Evolutionary conservation across 306 rosid species (phyloP), one percentile per base, ranked within the genome.

Genomic region (Urtica urens): DNA sequence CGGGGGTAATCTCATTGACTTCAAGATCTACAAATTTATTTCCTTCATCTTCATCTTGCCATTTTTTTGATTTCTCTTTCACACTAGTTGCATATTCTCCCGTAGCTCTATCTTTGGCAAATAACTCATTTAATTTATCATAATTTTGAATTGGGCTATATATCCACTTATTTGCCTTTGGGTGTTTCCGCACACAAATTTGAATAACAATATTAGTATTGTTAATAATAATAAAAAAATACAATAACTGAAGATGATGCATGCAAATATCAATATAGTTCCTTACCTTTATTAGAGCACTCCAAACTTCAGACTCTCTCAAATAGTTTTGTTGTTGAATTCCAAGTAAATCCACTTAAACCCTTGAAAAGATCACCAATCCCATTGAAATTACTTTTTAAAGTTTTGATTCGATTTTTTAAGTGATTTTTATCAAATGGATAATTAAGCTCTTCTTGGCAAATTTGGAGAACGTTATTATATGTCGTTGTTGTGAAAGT

Each of bases 371-470:
- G 28, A 45, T 18, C 53, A 42, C 9, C 30, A 34, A 12, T 44
- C 3, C 10, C 17, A 24, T 25, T 24, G n/a, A 45, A 45, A 13
- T 21, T 45, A 1, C n/a, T 45, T n/a, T 45, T 45, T n/a, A n/a
- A n/a, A n/a, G 49, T 44, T 44, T 44, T 44, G 49, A 44, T 44
- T 9, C 16, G 27, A 20, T 44, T 44, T 10, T 44, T 44, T 28
- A 44, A 21, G 23, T 44, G 49, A 19, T 44, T 7, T 21, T 44
- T 44, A 10, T 44, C 49, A 21, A 44, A 44, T 4, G 26, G 8
- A 9, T 19, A 21, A 8, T 21, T 44, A 0, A 44, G 49, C 13
- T 21, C 27, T 2, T 44, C 29, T 44, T 17, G 17, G 13, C 15
- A 21, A 44, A 44, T 44, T 10, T 20, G 20, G 1, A 44, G 5